Percentiles rank a stretch among this genome's conserved stretches.
Evolutionary conservation across 495 filamentous ascomycete genomes (phyloP).

Genomic region (Echria macrotheca): DNA sequence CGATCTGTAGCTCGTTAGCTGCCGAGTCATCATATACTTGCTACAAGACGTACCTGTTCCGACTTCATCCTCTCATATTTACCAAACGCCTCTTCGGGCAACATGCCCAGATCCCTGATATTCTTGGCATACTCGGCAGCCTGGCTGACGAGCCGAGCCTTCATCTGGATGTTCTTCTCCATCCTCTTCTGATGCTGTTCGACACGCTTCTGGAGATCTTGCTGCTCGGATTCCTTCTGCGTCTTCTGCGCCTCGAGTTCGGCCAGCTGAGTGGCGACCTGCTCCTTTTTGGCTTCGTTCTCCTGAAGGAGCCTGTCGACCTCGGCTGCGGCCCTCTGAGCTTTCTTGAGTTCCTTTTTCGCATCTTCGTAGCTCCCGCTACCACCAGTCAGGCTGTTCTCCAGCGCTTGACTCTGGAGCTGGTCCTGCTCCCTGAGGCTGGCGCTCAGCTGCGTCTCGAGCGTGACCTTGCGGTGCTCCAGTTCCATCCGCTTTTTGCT

Average conservation of each 20-base stretch:
- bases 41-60: constrained; percentile 60
- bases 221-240: constrained; percentile 61
- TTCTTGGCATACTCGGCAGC: constrained; percentile 75
- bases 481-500: constrained; percentile 69
- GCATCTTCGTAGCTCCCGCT: constrained; percentile 70
- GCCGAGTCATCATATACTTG: too few relatives aligned
- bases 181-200: constrained; percentile 84
- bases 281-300: constrained; percentile 67
- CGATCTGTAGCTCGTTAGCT: constrained; percentile 49
- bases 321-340: constrained; percentile 54
- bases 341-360: constrained; percentile 74
- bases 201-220: constrained; percentile 73
- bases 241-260: constrained; percentile 58
- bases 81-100: constrained; percentile 90
- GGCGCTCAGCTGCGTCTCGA: constrained; percentile 81
- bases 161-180: constrained; percentile 86
- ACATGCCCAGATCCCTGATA: constrained; percentile 86
- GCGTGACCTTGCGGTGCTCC: constrained; percentile 66
- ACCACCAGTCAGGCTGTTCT: constrained; percentile 53
- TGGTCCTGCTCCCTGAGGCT: constrained; percentile 81
- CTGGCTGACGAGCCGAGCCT: constrained; percentile 67
- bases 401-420: constrained; percentile 70
- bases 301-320: constrained; percentile 63
- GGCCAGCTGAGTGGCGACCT: constrained; percentile 51
- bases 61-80: constrained; percentile 78